Evolutionary conservation across 768 basidiomycete genomes (phyloP).

Genomic region (Termitomyces sp.): DNA sequence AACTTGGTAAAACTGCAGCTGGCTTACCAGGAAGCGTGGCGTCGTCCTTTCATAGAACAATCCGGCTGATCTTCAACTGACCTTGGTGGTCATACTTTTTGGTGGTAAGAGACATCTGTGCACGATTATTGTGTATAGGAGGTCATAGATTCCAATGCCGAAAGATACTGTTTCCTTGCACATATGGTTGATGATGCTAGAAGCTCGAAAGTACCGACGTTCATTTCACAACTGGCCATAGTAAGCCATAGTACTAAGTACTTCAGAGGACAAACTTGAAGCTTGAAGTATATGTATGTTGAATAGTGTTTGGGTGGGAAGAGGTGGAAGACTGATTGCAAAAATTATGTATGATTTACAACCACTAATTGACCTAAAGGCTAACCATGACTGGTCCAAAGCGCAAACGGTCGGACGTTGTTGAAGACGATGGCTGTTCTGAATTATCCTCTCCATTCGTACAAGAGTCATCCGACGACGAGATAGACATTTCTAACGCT

Average conservation of each 20-base stretch:
- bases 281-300: no score
- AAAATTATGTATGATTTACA: background rate
- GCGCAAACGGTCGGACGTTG: conserved; percentile 12
- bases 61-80: conserved; percentile 23
- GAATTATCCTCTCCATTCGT: conserved; percentile 7
- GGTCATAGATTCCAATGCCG: background rate
- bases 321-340: no score
- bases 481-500: conserved; percentile 63
- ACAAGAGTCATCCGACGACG: conserved; percentile 20
- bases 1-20: background rate
- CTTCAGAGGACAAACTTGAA: no score
- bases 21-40: conserved; percentile 20
- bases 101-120: conserved; percentile 29
- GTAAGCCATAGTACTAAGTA: no score
- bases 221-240: no score
- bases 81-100: conserved; percentile 26
- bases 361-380: background rate
- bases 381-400: conserved; percentile 7
- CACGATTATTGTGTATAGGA: background rate
- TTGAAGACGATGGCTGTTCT: conserved; percentile 5
- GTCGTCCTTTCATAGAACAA: conserved; percentile 21
- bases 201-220: no score
- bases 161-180: background rate
- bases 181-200: background rate
- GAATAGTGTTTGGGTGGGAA: no score